Evolutionary conservation across 2,329 filamentous ascomycete genomes (phyloP).

Genomic region (Claviceps paspali): DNA sequence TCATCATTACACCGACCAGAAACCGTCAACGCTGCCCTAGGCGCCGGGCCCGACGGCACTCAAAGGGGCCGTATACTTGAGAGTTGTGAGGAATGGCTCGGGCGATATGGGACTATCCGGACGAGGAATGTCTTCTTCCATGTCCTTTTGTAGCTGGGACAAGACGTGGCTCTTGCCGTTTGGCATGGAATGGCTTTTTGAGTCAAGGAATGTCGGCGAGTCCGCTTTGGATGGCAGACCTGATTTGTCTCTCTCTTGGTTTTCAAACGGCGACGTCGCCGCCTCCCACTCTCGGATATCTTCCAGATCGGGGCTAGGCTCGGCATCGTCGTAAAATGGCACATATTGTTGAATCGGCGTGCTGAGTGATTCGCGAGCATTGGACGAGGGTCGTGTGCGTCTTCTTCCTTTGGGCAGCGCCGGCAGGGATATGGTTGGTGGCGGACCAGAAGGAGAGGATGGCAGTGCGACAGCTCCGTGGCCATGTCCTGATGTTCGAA

Average conservation of each 20-base stretch:
- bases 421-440: constrained; percentile 4
- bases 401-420: constrained; percentile 1
- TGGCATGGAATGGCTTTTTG: constrained; percentile 3
- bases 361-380: constrained; percentile 1
- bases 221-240: constrained; percentile 7
- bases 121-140: constrained; percentile 18
- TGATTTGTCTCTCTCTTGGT: background rate
- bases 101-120: constrained; percentile 27
- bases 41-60: constrained; percentile 17
- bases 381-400: background rate
- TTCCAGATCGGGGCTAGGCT: constrained; percentile 22
- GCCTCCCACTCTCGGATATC: constrained; percentile 23
- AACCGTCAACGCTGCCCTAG: constrained; percentile 12
- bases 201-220: constrained; percentile 5
- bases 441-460: constrained; percentile 1
- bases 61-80: constrained; percentile 23
- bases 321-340: constrained; percentile 16
- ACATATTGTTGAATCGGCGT: constrained; percentile 12
- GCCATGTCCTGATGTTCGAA: background rate
- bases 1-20: constrained; percentile 26
- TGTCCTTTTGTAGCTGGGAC: constrained; percentile 1
- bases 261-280: constrained; percentile 3
- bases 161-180: background rate
- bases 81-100: constrained; percentile 15
- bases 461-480: background rate